Evolutionary conservation across 495 filamentous ascomycete species (phyloP).

Genomic region (Penicillium longicatenatum): DNA sequence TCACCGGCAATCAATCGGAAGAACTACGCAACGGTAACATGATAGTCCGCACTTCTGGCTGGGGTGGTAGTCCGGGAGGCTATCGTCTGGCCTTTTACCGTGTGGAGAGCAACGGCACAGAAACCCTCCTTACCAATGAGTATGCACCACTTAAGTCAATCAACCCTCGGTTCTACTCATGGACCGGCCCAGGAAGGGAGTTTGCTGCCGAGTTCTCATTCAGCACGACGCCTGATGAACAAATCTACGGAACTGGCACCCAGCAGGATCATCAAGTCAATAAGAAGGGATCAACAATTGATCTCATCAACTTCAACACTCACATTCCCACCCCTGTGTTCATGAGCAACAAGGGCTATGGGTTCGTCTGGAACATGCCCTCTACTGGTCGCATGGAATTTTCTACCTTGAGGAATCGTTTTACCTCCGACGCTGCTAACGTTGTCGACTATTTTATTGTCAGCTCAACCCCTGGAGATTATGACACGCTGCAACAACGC

Average conservation of each 20-base stretch:
- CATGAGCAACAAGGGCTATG: conserved; percentile 34
- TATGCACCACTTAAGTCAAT: conserved; percentile 35
- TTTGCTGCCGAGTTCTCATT: conserved; percentile 33
- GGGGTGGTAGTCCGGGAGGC: conserved; percentile 27
- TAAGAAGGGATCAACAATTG: conserved; percentile 30
- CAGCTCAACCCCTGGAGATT: conserved; percentile 22
- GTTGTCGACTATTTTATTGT: conserved; percentile 34
- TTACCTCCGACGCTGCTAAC: conserved; percentile 26
- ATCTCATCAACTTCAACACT: conserved; percentile 32
- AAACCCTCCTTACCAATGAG: conserved; percentile 32
- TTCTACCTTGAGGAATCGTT: conserved; percentile 23
- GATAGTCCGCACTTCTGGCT: conserved; percentile 30
- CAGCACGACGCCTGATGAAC: conserved; percentile 31
- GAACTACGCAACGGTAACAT: conserved; percentile 32
- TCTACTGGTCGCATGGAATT: conserved; percentile 34
- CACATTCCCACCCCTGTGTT: conserved; percentile 32
- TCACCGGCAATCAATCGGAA: conserved; percentile 20
- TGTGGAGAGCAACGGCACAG: conserved; percentile 25
- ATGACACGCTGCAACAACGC: conserved; percentile 30
- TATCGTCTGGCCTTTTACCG: conserved; percentile 32
- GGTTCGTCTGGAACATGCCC: conserved; percentile 34
- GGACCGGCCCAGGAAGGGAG: conserved; percentile 28
- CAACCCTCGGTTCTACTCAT: conserved; percentile 32
- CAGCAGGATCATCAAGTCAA: conserved; percentile 33
- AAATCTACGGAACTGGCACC: conserved; percentile 34